Percentiles rank a stretch among this genome's conserved stretches.
Conservation (phyloP, 768 basidiomycete species). For the Boletus edulis region DNA sequence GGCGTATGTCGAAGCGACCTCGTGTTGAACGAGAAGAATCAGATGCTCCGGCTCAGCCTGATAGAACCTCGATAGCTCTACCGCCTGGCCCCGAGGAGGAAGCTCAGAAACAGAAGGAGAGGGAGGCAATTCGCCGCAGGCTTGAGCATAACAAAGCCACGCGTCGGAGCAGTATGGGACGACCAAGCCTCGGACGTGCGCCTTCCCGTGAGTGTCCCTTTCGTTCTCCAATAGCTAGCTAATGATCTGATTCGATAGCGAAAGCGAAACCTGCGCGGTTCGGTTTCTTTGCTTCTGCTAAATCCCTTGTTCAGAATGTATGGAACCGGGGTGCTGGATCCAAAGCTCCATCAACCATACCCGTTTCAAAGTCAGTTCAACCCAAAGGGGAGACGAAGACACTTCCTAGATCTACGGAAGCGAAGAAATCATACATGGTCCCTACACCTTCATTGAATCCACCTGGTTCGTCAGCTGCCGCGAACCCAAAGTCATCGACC, state of each 20-base stretch:
- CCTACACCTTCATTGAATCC: constrained; percentile 16
- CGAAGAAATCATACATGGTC: constrained; percentile 21
- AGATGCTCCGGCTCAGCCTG: constrained; percentile 23
- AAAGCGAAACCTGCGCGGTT: constrained; percentile 50
- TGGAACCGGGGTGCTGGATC: constrained; percentile 57
- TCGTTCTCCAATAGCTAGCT: constrained; percentile 3
- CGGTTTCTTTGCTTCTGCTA: constrained; percentile 69
- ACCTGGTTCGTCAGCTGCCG: constrained; percentile 10
- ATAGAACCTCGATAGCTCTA: constrained; percentile 36
- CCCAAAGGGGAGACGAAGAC: constrained; percentile 14
- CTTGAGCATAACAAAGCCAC: constrained; percentile 65
- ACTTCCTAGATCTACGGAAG: constrained; percentile 3
- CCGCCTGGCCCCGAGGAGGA: constrained; percentile 26
- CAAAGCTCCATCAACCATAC: constrained; percentile 26
- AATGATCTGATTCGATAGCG: constrained; percentile 28
- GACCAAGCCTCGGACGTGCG: constrained; percentile 40
- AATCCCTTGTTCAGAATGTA: constrained; percentile 67
- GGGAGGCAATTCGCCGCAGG: constrained; percentile 59
- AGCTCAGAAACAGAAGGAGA: constrained; percentile 41
- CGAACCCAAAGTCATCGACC: constrained; percentile 13
- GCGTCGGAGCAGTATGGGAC: constrained; percentile 65
- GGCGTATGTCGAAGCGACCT: constrained; percentile 45
- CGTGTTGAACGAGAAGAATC: constrained; percentile 34
- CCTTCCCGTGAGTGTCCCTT: constrained; percentile 37
- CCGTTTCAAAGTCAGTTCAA: constrained; percentile 26